These are phyloP conservation scores for Beauveria sp. DNA, from an alignment of 2,329 filamentous ascomycete species.

Conservation along the genomic window DNA sequence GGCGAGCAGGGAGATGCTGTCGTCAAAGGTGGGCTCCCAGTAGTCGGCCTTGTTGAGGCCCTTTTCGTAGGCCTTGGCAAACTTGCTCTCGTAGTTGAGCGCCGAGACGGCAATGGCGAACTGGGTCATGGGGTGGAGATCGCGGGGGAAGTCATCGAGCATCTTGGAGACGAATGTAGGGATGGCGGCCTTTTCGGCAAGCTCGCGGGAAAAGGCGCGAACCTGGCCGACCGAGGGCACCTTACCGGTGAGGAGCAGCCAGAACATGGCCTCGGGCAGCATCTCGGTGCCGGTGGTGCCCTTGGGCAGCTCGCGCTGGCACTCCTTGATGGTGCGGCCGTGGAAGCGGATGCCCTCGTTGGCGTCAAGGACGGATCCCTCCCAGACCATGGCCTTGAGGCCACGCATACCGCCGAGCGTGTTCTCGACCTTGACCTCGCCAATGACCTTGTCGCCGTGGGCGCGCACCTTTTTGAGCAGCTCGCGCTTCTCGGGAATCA, in stretches of 20 bases:
- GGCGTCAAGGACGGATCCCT: slow-evolving; percentile 92
- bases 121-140: slow-evolving; percentile 97
- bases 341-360: slow-evolving; percentile 98
- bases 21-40: slow-evolving; percentile 97
- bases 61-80: slow-evolving; percentile 85
- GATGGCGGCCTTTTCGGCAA: slow-evolving; percentile 78
- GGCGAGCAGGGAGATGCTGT: slow-evolving; percentile 84
- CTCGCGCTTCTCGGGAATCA: slow-evolving; percentile 88
- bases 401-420: slow-evolving; percentile 95
- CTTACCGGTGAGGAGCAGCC: slow-evolving; percentile 89
- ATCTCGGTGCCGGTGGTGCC: slow-evolving; percentile 89
- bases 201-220: slow-evolving; percentile 72
- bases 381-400: slow-evolving; percentile 97
- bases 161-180: slow-evolving; percentile 79
- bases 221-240: slow-evolving; percentile 79
- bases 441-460: slow-evolving; percentile 72
- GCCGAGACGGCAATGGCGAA: slow-evolving; percentile 91
- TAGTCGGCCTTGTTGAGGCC: slow-evolving; percentile 93
- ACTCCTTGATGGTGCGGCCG: slow-evolving; percentile 95
- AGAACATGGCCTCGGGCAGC: slow-evolving; percentile 99
- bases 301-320: slow-evolving; percentile 88
- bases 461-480: slow-evolving; percentile 90
- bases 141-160: slow-evolving; percentile 80
- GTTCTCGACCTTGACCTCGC: slow-evolving; percentile 89
- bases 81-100: slow-evolving; percentile 90